These are phyloP conservation scores for Pisolithus sp. DNA, from an alignment of 768 basidiomycete genomes.

Conservation along the genomic window DNA sequence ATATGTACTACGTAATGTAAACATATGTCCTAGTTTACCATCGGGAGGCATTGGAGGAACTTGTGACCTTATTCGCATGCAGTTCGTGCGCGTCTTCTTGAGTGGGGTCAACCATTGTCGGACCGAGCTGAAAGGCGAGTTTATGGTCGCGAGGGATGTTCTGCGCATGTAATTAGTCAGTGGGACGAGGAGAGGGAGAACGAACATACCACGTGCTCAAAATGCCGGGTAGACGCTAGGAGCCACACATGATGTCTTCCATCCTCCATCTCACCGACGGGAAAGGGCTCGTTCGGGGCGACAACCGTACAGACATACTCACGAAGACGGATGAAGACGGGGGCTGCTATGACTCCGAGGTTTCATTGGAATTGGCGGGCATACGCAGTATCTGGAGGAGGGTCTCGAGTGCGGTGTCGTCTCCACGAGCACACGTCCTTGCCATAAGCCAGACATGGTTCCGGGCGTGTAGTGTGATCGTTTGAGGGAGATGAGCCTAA, in stretches of 20 bases:
- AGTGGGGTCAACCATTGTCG: no score
- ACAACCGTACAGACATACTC: constrained; percentile 47
- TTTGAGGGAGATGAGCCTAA: constrained; percentile 20
- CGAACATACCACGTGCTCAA: constrained; percentile 20
- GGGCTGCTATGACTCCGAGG: constrained; percentile 36
- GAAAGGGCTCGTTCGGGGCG: constrained; percentile 27
- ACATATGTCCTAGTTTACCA: no score
- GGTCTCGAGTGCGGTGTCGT: constrained; percentile 9
- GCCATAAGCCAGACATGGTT: constrained; percentile 50
- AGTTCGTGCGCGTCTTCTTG: no score
- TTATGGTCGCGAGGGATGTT: no score
- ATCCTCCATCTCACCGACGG: constrained; percentile 29
- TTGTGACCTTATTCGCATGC: no score
- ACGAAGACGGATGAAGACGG: constrained; percentile 51
- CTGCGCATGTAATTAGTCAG: not conserved
- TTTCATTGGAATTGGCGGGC: constrained; percentile 30
- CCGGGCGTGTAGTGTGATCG: constrained; percentile 43
- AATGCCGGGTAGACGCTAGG: constrained; percentile 14
- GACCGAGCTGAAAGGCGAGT: no score
- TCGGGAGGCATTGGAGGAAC: no score
- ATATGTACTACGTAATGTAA: no score
- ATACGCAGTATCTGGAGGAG: constrained; percentile 18
- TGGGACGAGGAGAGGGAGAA: no score
- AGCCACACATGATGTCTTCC: constrained; percentile 40
- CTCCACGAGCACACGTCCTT: constrained; percentile 50